Evolutionary conservation across 179 eudicot species (phyloP).

Genomic region (Patellifolia procumbens): DNA sequence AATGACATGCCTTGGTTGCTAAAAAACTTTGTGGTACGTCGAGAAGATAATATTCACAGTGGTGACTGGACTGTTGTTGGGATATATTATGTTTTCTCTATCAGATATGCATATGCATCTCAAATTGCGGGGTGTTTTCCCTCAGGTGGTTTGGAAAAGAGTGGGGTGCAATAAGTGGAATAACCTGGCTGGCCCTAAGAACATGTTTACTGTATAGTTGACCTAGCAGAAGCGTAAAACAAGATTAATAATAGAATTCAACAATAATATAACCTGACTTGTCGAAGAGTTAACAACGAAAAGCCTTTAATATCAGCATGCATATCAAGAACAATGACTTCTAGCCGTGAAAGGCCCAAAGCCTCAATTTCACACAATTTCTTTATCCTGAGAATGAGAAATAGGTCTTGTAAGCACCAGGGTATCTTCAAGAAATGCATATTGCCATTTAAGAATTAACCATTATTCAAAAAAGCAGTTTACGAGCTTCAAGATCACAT

Average conservation of each 20-base stretch:
- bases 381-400: slow-evolving; percentile 61
- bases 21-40: no score
- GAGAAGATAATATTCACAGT: no score
- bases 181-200: no score
- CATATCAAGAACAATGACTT: slow-evolving; percentile 81
- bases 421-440: neutral
- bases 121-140: no score
- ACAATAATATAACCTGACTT: slow-evolving; percentile 66
- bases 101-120: no score
- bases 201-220: no score
- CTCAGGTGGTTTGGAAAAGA: no score
- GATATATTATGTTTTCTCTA: no score
- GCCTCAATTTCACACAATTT: slow-evolving; percentile 86
- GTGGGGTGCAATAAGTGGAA: no score
- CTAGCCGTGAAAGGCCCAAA: slow-evolving; percentile 64
- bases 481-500: neutral
- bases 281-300: slow-evolving; percentile 81
- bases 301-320: slow-evolving; percentile 84
- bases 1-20: no score
- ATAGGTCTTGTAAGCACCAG: slow-evolving; percentile 4
- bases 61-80: no score
- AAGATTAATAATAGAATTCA: neutral
- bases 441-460: no score
- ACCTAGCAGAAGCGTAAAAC: neutral
- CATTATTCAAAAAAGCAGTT: neutral